Percentiles rank a stretch among this genome's conserved stretches.
Conservation (phyloP, 192 early-diverging fungal genomes). For the Coemansia sp. region DNA sequence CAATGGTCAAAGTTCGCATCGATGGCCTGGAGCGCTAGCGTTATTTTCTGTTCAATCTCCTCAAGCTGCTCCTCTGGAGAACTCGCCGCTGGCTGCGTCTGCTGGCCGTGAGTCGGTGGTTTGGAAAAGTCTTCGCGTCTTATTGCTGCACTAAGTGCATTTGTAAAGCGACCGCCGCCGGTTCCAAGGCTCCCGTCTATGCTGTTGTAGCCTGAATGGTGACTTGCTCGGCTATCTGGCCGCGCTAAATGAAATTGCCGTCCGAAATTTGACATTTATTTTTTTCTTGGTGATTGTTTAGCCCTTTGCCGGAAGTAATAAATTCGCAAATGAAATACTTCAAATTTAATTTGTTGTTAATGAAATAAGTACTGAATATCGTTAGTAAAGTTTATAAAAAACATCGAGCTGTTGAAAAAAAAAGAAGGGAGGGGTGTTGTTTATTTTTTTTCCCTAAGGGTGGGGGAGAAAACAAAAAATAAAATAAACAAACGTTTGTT, state of each 20-base stretch:
- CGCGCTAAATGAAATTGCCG: slow-evolving; percentile 18
- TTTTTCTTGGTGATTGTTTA: no score
- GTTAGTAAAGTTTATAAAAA: no score
- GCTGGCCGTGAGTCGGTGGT: slow-evolving; percentile 3
- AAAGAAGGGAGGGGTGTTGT: no score
- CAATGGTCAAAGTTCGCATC: slow-evolving; percentile 54
- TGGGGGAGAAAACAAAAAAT: no score
- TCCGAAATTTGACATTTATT: slow-evolving; percentile 22
- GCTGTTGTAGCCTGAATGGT: slow-evolving; percentile 4
- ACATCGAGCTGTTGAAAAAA: no score
- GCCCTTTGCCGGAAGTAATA: no score
- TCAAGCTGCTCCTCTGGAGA: slow-evolving; percentile 47
- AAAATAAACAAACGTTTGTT: background rate
- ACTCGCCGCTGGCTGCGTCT: background rate
- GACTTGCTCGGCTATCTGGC: slow-evolving; percentile 29
- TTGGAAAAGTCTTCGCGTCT: slow-evolving; percentile 25
- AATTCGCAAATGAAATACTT: slow-evolving; percentile 14
- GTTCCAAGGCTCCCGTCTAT: slow-evolving; percentile 4
- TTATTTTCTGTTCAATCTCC: slow-evolving; percentile 54
- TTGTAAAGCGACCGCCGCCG: slow-evolving; percentile 28
- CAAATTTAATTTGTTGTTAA: slow-evolving; percentile 6
- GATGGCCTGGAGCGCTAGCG: slow-evolving; percentile 43
- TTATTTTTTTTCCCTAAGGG: no score
- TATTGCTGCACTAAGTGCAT: slow-evolving; percentile 39
- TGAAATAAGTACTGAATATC: no score